phyloP scores from a whole-genome alignment of 2,329 filamentous ascomycete genomes.

The Gaeumannomyces tritici region DNA sequence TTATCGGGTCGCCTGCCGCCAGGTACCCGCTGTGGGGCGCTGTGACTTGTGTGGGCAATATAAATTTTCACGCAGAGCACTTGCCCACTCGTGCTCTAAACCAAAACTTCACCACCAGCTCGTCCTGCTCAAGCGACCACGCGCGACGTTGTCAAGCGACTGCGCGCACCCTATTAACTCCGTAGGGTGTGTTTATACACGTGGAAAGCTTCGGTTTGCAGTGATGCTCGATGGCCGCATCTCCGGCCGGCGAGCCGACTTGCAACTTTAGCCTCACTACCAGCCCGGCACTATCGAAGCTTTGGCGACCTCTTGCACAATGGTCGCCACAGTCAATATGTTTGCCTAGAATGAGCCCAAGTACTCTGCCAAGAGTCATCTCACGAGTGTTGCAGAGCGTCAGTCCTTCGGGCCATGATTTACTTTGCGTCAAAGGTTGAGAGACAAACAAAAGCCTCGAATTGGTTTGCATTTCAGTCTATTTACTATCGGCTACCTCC shows the following conservation, averaged over 20 bases:
- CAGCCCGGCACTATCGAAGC: constrained; percentile 78
- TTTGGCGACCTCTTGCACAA: constrained; percentile 54
- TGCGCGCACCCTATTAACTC: not conserved
- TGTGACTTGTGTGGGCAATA: not conserved
- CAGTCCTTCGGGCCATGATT: constrained; percentile 68
- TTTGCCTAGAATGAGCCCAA: constrained; percentile 67
- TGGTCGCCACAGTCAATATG: constrained; percentile 84
- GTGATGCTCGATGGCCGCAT: not conserved
- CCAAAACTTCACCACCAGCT: not conserved
- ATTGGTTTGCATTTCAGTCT: not conserved
- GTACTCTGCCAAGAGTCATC: constrained; percentile 79
- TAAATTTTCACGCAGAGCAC: not conserved
- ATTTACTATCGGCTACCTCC: not conserved
- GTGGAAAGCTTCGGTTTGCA: not conserved
- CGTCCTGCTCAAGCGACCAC: not conserved
- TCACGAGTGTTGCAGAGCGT: constrained; percentile 88
- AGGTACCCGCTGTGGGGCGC: not conserved
- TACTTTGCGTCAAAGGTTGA: constrained; percentile 82
- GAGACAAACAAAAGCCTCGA: constrained; percentile 45
- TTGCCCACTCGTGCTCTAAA: not conserved
- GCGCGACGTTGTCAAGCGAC: not conserved
- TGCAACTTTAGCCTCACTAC: not conserved
- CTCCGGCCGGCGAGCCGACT: not conserved
- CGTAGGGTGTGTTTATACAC: not conserved
- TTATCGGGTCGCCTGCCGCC: not conserved